phyloP scores from a whole-genome alignment of 2,329 filamentous ascomycete species.

The Fusarium nygamai region DNA sequence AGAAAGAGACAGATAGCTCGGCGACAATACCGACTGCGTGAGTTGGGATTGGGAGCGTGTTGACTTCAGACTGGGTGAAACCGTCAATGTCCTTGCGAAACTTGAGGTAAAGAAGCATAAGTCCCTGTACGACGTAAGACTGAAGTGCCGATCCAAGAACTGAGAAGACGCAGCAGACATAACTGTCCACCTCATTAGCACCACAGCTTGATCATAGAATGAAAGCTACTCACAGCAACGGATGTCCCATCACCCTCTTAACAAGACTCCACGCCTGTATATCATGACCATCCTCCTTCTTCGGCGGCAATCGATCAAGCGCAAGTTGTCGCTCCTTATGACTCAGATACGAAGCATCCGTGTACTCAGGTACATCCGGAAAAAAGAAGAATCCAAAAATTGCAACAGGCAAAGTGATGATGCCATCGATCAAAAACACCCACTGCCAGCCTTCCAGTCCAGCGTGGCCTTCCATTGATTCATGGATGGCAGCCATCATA shows the following conservation, averaged over 20 bases:
- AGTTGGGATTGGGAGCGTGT: slow-evolving; percentile 39
- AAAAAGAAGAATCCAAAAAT: slow-evolving; percentile 38
- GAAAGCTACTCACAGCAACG: slow-evolving; percentile 39
- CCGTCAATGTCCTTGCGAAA: slow-evolving; percentile 27
- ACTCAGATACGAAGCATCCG: slow-evolving; percentile 48
- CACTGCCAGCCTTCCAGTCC: slow-evolving; percentile 60
- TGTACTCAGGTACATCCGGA: slow-evolving; percentile 47
- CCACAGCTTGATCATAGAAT: fast-evolving
- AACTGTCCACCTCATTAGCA: neutral
- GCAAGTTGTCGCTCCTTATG: slow-evolving; percentile 48
- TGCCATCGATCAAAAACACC: slow-evolving; percentile 44
- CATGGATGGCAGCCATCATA: slow-evolving; percentile 59
- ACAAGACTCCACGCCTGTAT: slow-evolving; percentile 45
- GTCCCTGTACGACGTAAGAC: slow-evolving; percentile 38
- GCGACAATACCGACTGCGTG: slow-evolving; percentile 42
- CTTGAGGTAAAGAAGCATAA: slow-evolving; percentile 42
- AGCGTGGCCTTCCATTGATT: slow-evolving; percentile 50
- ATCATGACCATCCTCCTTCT: slow-evolving; percentile 48
- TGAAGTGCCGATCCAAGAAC: slow-evolving; percentile 31
- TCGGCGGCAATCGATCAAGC: slow-evolving; percentile 45
- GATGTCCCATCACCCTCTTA: slow-evolving; percentile 42
- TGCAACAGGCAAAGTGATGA: slow-evolving; percentile 32
- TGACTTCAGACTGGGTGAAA: slow-evolving; percentile 40
- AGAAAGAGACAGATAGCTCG: slow-evolving; percentile 27
- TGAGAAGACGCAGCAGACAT: slow-evolving; percentile 46